Base-by-base conservation (phyloP, 768 basidiomycete species). In the Panaeolus cyanescens region DNA sequence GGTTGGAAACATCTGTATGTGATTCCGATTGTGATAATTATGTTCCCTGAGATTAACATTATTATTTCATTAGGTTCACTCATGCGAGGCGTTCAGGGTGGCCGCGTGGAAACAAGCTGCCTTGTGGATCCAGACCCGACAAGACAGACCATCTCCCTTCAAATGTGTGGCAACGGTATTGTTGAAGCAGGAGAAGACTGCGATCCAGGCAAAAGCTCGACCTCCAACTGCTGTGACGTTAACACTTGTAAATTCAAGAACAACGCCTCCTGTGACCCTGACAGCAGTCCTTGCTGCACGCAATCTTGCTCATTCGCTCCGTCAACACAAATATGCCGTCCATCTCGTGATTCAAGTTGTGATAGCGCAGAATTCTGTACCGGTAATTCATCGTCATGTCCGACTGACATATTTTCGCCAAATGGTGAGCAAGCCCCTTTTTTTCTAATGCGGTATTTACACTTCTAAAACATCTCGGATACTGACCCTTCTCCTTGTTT, bases 151-250 rank as follows among this genome's bases (percentile, higher is more conserved):
- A 84, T 91, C 64, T 82, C 86, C 3, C 77, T 91, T 19, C 80
- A 90, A 65, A 89, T 88, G 87, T 91, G 89, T 68, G 90, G 91
- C 28, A 93, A 93, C 72, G 92, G 92, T 55, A 92, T 93, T 62
- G 86, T 92, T 56, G 91, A 92, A 70, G 71, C 67, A 0, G 93
- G 92, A 31, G 94, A 96, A 76, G 90, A 95, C 36, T 95, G 94
- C 71, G 93, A 96, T 73, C 93, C 93, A 0, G 91, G 91, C 31
- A 66, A 71, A 33, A 88, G 85, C 57, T 69, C 79, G 10, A 76
- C 77, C 40, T 86, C 86, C 4, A 74, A 81, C 2, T 95, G 93
- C 76, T 95, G 93, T 77, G 85, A 95, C 73, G 64, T 84, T 3
- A 66, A 76, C 20, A 89, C 88, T 9, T 93, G 91, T 80, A 91